A percentile compares a stretch with the other conserved stretches of the same genome.
These are phyloP conservation scores for Ogataea chonburiensis DNA, from an alignment of 805 yeast genomes.

Conservation along the genomic window DNA sequence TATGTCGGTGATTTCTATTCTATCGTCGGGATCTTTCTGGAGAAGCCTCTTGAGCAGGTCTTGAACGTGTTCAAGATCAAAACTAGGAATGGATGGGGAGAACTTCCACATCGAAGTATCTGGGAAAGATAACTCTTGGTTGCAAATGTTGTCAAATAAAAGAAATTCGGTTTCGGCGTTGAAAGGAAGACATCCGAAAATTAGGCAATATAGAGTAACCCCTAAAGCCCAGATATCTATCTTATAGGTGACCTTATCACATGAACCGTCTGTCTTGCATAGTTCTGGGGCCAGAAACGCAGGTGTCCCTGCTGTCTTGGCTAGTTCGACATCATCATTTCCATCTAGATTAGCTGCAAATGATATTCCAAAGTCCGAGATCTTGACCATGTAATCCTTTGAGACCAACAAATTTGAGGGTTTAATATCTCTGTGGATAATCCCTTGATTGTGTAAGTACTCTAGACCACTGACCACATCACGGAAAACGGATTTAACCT, in stretches of 20 bases:
- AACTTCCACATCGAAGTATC: slow-evolving; percentile 30
- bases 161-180: slow-evolving; percentile 84
- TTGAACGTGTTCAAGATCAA: slow-evolving; percentile 41
- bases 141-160: slow-evolving; percentile 77
- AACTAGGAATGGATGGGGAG: slow-evolving; percentile 21
- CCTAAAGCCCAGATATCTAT: slow-evolving; percentile 99
- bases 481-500: slow-evolving; percentile 70
- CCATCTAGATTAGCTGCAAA: slow-evolving; percentile 57
- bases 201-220: slow-evolving; percentile 80
- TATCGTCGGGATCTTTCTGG: slow-evolving; percentile 62
- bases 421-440: slow-evolving; percentile 92
- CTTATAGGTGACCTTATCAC: slow-evolving; percentile 66
- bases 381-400: slow-evolving; percentile 72
- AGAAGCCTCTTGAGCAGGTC: slow-evolving; percentile 64
- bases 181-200: slow-evolving; percentile 89
- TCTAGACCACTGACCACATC: slow-evolving; percentile 88
- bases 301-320: slow-evolving; percentile 97
- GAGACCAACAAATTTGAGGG: slow-evolving; percentile 86
- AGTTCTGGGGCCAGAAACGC: slow-evolving; percentile 95
- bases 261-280: slow-evolving; percentile 57
- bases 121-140: slow-evolving; percentile 60
- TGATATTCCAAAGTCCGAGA: slow-evolving; percentile 96
- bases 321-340: slow-evolving; percentile 71
- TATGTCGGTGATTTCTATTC: slow-evolving; percentile 70
- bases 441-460: slow-evolving; percentile 85